Base-by-base conservation (phyloP, 345 rosid genomes). In the Eucalyptus regnans region DNA sequence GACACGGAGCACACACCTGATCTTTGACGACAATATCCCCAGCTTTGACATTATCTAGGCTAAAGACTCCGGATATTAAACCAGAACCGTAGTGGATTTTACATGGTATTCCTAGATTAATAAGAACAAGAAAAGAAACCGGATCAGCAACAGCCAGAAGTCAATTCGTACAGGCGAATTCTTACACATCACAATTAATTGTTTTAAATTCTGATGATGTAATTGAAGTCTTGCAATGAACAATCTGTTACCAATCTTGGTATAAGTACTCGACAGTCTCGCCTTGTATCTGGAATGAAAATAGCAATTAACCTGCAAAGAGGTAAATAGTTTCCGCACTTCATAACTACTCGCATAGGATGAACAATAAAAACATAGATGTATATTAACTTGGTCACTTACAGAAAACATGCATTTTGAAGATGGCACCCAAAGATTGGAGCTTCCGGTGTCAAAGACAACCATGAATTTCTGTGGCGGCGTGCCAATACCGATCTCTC, bases 401-500 rank as follows among this genome's bases (percentile, higher is more conserved):
- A 94, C 97, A 43, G 96, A 94, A 27, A 94, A 88, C 71, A 93
- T 41, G 90, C 97, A 95, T 87, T 90, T 93, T 33, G 97, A 93
- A 89, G 97, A 95, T 52, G 96, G 97, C 25, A 95, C 93, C 96
- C 97, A 95, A 83, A 95, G 91, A 89, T 95, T 93, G 88, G 96
- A 91, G 93, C 93, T 94, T 16, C 92, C 96, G 13, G 97, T 94
- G 87, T 95, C 96, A 79, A 95, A 95, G 50, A 95, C 88, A 58
- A 94, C 94, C 37, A 89, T 86, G 91, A 94, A 95, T 54, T 88
- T 93, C 88, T 95, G 96, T 11, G 96, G 93, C 27, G 97, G 96
- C 4, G 97, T 91, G 49, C 97, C 97, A 23, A 93, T 92, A 66
- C 94, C 95, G 86, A 95, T 91, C 92, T 95, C 94, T 87, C 96